Evolutionary conservation across 345 rosid species (phyloP).

Genomic region (Citrus sp.): DNA sequence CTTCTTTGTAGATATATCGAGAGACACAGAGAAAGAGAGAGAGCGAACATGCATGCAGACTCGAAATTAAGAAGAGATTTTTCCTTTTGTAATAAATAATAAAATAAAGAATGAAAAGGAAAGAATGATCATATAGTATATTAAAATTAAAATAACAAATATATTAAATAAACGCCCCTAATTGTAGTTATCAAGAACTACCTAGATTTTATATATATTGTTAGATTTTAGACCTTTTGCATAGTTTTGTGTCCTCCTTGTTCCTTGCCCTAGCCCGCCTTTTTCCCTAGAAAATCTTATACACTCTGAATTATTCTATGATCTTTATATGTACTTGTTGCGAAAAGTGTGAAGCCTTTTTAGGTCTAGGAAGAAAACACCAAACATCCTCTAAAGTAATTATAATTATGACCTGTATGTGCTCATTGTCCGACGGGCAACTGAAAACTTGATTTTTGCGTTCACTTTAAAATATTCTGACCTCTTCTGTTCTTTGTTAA

Average conservation of each 20-base stretch:
- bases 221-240: conserved; percentile 15
- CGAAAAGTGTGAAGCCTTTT: conserved; percentile 23
- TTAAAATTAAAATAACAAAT: background rate
- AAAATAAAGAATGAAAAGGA: background rate
- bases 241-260: conserved; percentile 25
- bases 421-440: background rate
- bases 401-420: background rate
- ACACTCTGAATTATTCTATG: conserved; percentile 4
- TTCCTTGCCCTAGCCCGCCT: conserved; percentile 21
- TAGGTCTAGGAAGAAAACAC: background rate
- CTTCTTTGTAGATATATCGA: conserved; percentile 4
- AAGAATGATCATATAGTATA: background rate
- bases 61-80: conserved; percentile 28
- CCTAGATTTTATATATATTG: conserved; percentile 14
- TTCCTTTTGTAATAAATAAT: background rate
- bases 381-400: background rate
- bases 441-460: background rate
- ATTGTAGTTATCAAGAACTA: conserved; percentile 18
- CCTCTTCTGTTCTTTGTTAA: background rate
- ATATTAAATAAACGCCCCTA: background rate
- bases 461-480: background rate
- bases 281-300: conserved; percentile 26
- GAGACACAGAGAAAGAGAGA: background rate
- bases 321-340: background rate
- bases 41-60: background rate